Percentiles rank a stretch among this genome's conserved stretches.
phyloP scores from a whole-genome alignment of 1,139 yeast species.

The Sugiyamaella sp. region DNA sequence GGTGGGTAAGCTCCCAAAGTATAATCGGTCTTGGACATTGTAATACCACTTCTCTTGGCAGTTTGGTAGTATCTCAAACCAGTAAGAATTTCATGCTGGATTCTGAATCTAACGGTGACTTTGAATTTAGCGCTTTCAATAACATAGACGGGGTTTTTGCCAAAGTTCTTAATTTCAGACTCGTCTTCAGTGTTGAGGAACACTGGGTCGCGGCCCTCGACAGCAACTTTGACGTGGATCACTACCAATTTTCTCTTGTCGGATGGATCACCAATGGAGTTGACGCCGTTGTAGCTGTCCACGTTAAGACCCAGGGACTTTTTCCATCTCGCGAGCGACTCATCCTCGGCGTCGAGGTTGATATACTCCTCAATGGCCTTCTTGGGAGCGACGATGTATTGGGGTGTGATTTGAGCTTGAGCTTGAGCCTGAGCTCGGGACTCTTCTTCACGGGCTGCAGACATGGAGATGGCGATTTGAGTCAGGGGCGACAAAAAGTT shows the following conservation, averaged over 20 bases:
- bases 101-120: slow-evolving; percentile 73
- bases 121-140: slow-evolving; percentile 80
- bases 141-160: slow-evolving; percentile 66
- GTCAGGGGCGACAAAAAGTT: too few species aligned
- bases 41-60: slow-evolving; percentile 83
- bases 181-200: slow-evolving; percentile 61
- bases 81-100: slow-evolving; percentile 89
- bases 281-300: slow-evolving; percentile 40
- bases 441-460: slow-evolving; percentile 19
- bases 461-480: slow-evolving; percentile 1
- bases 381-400: slow-evolving; percentile 77
- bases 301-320: slow-evolving; percentile 70
- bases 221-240: slow-evolving; percentile 70
- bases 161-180: slow-evolving; percentile 42
- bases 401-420: slow-evolving; percentile 22
- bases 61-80: slow-evolving; percentile 86
- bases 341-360: slow-evolving; percentile 83
- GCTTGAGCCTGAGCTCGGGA: slow-evolving; percentile 22
- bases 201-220: slow-evolving; percentile 56
- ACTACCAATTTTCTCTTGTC: slow-evolving; percentile 80
- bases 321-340: slow-evolving; percentile 90
- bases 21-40: slow-evolving; percentile 84
- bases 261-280: slow-evolving; percentile 52
- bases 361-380: slow-evolving; percentile 86
- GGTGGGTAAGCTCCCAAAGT: slow-evolving; percentile 93